A percentile compares a stretch with the other conserved stretches of the same genome.
These are phyloP conservation scores for Smallanthus sonchifolius DNA, from an alignment of 129 eudicot genomes.

Conservation along the genomic window DNA sequence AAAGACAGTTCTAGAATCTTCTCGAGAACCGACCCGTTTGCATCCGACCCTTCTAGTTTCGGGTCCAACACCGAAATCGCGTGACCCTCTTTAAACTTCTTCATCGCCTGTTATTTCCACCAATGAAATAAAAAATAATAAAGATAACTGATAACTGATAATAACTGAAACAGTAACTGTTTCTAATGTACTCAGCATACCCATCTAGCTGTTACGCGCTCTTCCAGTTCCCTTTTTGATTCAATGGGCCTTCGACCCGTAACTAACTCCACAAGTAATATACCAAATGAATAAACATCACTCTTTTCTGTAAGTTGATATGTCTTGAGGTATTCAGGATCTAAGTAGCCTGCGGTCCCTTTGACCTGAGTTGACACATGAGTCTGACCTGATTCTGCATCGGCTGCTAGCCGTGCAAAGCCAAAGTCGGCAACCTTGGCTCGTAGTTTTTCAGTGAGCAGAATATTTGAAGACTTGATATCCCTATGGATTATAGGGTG, in stretches of 20 bases:
- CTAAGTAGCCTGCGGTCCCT: conserved; percentile 98
- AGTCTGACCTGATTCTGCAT: conserved; percentile 60
- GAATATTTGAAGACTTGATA: conserved; percentile 92
- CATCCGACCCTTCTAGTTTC: conserved; percentile 51
- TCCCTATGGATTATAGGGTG: conserved; percentile 93
- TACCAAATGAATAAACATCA: conserved; percentile 94
- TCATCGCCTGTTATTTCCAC: conserved; percentile 57
- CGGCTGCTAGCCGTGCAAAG: conserved; percentile 73
- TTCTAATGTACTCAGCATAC: conserved; percentile 33
- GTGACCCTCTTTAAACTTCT: conserved; percentile 57
- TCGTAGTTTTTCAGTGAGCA: conserved; percentile 67
- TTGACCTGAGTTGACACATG: conserved; percentile 97
- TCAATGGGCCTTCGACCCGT: conserved; percentile 93
- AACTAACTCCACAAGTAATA: conserved; percentile 80
- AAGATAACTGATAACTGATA: neutral
- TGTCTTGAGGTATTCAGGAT: conserved; percentile 85
- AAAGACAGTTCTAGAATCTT: conserved; percentile 76
- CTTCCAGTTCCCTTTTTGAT: conserved; percentile 53
- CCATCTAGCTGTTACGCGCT: conserved; percentile 85
- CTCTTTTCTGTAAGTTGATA: conserved; percentile 90
- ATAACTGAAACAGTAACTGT: neutral
- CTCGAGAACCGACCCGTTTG: conserved; percentile 49
- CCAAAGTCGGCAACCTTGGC: conserved; percentile 99
- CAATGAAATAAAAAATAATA: neutral
- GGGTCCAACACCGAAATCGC: conserved; percentile 68